phyloP scores from a whole-genome alignment of 176 grass and related monocot species.

The Ampelocalamus luodianensis region DNA sequence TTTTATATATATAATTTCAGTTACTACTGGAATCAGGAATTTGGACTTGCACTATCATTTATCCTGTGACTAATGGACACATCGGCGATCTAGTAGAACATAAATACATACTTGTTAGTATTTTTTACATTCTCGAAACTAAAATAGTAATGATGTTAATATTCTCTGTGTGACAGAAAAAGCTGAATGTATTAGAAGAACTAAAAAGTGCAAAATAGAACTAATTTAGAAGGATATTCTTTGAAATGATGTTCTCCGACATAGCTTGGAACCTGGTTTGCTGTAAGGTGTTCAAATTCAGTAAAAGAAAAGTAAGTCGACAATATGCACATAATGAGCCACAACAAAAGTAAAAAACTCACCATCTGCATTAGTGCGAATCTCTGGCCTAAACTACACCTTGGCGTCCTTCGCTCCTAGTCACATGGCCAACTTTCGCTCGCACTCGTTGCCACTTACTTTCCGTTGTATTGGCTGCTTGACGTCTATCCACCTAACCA shows the following conservation, averaged over 20 bases:
- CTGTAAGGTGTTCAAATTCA: constrained; percentile 57
- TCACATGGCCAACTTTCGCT: no score
- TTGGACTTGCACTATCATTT: not conserved
- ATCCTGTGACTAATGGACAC: not conserved
- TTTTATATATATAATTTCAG: not conserved
- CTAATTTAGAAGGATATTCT: constrained; percentile 85
- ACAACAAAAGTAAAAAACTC: constrained; percentile 28
- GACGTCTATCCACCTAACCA: no score
- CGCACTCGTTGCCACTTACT: no score
- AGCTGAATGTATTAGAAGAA: constrained; percentile 18
- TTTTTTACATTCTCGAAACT: constrained; percentile 1
- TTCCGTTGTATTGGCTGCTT: no score
- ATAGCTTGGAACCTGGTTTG: constrained; percentile 86
- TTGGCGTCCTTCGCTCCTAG: no score
- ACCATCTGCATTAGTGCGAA: constrained; percentile 90
- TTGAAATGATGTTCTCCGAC: constrained; percentile 85
- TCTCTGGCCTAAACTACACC: no score
- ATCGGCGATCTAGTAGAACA: not conserved
- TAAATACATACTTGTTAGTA: not conserved
- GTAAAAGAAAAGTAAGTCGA: not conserved
- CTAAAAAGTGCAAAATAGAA: not conserved
- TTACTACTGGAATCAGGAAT: not conserved
- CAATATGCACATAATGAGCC: not conserved
- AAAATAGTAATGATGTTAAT: constrained; percentile 1
- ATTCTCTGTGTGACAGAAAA: not conserved